Evolutionary conservation across 2,329 filamentous ascomycete genomes (phyloP), one percentile per base, ranked within the genome.

Genomic region (Talaromyces pinophilus): DNA sequence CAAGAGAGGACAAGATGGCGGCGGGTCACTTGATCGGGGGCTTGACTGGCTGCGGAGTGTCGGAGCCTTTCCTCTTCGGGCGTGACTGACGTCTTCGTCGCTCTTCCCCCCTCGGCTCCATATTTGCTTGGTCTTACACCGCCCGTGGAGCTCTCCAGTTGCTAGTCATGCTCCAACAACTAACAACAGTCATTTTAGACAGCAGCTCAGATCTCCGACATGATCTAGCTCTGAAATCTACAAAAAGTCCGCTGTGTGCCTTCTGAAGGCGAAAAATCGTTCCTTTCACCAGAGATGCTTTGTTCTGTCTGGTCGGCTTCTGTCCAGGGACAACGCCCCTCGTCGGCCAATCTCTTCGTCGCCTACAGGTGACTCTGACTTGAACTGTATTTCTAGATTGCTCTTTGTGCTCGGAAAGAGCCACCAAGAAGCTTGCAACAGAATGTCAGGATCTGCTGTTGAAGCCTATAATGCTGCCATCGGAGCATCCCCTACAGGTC

Each of bases 261-360:
- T 40, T 22, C 5, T 7, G 33, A 40, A 33, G 57, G 40, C 38
- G 7, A 30, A 44, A 48, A 50, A 5, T 48, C 22, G 19, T 40
- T 62, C 57, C 19, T 38, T 38, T 63, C 13, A 19, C 50, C 54
- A 72, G 72, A 73, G 69, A 76, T 76, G 74, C 71, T 67, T 70
- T 66, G 62, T 66, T 71, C 68, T 68, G 67, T 64, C 59, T 57
- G 62, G 65, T 72, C 66, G 70, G 67, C 62, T 67, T 69, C 67
- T 64, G 68, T 70, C 69, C 67, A 69, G 67, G 72, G 68, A 70
- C 72, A 71, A 67, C 69, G 70, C 69, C 70, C 71, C 72, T 71
- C 71, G 71, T 71, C 70, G 69, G 69, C 68, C 63, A 66, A 63
- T 72, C 68, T 66, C 68, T 71, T 67, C 61, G 22, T 28, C 35